Evolutionary conservation across 2,329 filamentous ascomycete genomes (phyloP).

Genomic region (Aspergillus luchuensis): DNA sequence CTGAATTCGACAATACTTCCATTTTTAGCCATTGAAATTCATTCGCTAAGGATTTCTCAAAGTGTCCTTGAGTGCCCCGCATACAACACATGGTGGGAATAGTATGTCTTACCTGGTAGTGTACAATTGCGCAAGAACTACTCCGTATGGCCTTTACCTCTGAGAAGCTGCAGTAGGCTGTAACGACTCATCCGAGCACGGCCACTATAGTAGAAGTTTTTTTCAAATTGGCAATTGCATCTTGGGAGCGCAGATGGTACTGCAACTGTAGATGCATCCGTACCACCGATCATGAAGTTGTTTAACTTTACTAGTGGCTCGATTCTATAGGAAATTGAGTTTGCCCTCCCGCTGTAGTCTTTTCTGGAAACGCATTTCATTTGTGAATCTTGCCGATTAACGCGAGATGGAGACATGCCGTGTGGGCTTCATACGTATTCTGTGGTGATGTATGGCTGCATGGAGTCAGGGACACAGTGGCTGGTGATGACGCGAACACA

Average conservation of each 20-base stretch:
- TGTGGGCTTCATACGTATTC: not conserved
- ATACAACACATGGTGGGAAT: no score
- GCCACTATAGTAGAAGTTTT: not conserved
- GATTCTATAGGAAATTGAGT: conserved; percentile 5
- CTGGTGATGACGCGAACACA: not conserved
- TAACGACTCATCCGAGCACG: no score
- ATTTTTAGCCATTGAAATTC: no score
- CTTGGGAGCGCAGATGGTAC: not conserved
- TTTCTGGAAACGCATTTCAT: not conserved
- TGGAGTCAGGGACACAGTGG: not conserved
- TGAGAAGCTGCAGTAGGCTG: no score
- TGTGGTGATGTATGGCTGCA: not conserved
- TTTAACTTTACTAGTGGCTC: conserved; percentile 3
- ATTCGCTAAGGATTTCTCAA: no score
- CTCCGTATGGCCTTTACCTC: no score
- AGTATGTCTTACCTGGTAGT: no score
- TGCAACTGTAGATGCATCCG: not conserved
- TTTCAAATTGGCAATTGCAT: not conserved
- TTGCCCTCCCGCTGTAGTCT: not conserved
- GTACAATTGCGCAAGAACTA: no score
- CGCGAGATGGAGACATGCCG: not conserved
- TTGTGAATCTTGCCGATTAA: conserved; percentile 4
- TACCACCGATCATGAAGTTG: not conserved
- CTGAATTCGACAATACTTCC: not conserved
- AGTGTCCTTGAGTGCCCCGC: no score